These are phyloP conservation scores for Phaeoacremonium minimum DNA, from an alignment of 2,329 filamentous ascomycete species.

Conservation along the genomic window DNA sequence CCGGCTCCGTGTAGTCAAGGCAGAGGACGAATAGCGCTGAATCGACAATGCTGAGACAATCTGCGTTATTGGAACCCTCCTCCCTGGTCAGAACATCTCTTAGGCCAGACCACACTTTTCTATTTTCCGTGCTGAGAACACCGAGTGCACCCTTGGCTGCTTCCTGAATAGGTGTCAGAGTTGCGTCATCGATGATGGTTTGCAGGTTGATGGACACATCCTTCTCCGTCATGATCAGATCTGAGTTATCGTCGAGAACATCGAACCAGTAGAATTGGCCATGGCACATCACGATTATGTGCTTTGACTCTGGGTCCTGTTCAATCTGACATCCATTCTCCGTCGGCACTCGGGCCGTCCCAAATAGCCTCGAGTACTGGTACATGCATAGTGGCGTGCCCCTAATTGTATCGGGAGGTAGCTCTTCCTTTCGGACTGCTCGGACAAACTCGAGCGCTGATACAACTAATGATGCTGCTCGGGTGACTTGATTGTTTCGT, in stretches of 20 bases:
- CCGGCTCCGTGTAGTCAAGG: constrained; percentile 85
- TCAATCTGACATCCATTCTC: constrained; percentile 94
- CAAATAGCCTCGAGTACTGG: constrained; percentile 92
- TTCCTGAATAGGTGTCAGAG: constrained; percentile 84
- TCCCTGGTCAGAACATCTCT: constrained; percentile 84
- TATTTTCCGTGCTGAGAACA: constrained; percentile 91
- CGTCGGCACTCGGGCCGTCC: constrained; percentile 89
- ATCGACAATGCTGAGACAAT: constrained; percentile 93
- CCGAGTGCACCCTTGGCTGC: constrained; percentile 93
- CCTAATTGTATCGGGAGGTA: constrained; percentile 81
- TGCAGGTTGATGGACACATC: constrained; percentile 89
- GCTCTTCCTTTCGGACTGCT: constrained; percentile 86
- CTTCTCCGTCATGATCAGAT: constrained; percentile 95
- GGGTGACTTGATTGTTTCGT: constrained; percentile 92
- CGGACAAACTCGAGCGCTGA: constrained; percentile 90
- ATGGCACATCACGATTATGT: constrained; percentile 87
- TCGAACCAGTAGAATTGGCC: constrained; percentile 99
- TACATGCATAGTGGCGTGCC: constrained; percentile 94
- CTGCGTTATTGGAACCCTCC: constrained; percentile 86
- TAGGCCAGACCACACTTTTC: constrained; percentile 91
- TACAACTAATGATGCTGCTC: constrained; percentile 85
- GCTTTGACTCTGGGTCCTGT: constrained; percentile 88
- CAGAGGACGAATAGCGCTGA: constrained; percentile 90
- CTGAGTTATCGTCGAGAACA: constrained; percentile 88
- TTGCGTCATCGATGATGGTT: constrained; percentile 86